A percentile compares a stretch with the other conserved stretches of the same genome.
Conservation (phyloP, 2,329 filamentous ascomycete species). For the Aspergillus sergii region DNA sequence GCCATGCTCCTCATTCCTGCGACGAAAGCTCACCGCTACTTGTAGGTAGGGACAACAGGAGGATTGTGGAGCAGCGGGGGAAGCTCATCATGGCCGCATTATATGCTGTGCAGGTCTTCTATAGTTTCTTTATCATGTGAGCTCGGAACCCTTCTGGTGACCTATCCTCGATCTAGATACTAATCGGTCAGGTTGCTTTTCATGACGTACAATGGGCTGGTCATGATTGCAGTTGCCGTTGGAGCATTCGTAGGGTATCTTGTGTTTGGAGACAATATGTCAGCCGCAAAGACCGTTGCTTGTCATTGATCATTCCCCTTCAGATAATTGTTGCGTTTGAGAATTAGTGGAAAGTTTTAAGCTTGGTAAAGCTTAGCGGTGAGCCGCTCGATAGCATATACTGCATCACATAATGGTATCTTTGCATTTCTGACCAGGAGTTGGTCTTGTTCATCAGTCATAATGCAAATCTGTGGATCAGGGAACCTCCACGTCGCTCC, state of each 20-base stretch:
- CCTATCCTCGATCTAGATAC: slow-evolving; percentile 1
- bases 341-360: background rate
- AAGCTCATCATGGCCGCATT: slow-evolving; percentile 79
- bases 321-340: background rate
- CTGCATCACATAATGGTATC: slow-evolving; percentile 5
- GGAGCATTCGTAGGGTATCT: slow-evolving; percentile 90
- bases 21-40: slow-evolving; percentile 70
- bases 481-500: slow-evolving; percentile 56
- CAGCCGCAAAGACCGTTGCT: slow-evolving; percentile 80
- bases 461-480: slow-evolving; percentile 24
- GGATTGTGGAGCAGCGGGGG: slow-evolving; percentile 64
- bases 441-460: background rate
- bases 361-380: background rate
- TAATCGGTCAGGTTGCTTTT: slow-evolving; percentile 75
- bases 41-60: slow-evolving; percentile 71
- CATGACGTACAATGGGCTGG: slow-evolving; percentile 99
- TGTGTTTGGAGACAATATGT: slow-evolving; percentile 71
- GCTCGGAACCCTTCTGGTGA: slow-evolving; percentile 43
- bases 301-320: slow-evolving; percentile 67
- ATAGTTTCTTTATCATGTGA: slow-evolving; percentile 99
- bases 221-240: slow-evolving; percentile 88
- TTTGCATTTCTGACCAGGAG: background rate
- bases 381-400: background rate
- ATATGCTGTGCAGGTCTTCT: slow-evolving; percentile 94
- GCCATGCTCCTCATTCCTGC: slow-evolving; percentile 22